Conservation (phyloP, 2,329 filamentous ascomycete genomes). For the Neofusicoccum umdonicola region DNA sequence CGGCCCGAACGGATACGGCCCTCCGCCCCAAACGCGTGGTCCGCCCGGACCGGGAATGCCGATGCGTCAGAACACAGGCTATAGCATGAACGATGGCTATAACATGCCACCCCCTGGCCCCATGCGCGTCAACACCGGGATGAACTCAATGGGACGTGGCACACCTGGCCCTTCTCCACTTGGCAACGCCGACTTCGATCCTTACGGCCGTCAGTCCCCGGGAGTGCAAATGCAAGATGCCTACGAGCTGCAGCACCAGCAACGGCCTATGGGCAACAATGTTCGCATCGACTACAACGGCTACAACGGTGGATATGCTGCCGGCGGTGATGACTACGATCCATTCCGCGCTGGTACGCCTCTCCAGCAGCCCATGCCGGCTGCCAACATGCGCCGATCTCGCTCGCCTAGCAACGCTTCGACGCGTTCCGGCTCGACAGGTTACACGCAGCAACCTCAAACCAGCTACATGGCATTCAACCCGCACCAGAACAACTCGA, state of each 20-base stretch:
- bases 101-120: conserved; percentile 4
- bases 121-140: conserved; percentile 13
- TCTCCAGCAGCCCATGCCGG: background rate
- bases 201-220: conserved; percentile 23
- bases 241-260: conserved; percentile 15
- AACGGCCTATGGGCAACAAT: background rate
- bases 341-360: conserved; percentile 12
- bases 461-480: background rate
- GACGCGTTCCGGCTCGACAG: background rate
- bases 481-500: background rate
- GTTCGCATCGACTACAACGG: background rate
- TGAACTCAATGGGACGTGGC: conserved; percentile 5
- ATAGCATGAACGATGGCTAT: conserved; percentile 19
- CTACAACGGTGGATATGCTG: background rate
- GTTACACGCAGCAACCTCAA: background rate
- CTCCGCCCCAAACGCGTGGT: conserved; percentile 33
- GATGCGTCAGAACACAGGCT: conserved; percentile 24
- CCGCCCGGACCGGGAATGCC: conserved; percentile 26
- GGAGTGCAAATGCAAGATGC: conserved; percentile 19
- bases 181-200: background rate
- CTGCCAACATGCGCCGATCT: background rate
- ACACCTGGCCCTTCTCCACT: background rate
- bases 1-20: conserved; percentile 19
- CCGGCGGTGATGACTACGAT: conserved; percentile 2
- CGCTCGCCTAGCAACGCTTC: conserved; percentile 6